These are phyloP conservation scores for Corchorus olitorius DNA, from an alignment of 345 rosid species.

Conservation along the genomic window DNA sequence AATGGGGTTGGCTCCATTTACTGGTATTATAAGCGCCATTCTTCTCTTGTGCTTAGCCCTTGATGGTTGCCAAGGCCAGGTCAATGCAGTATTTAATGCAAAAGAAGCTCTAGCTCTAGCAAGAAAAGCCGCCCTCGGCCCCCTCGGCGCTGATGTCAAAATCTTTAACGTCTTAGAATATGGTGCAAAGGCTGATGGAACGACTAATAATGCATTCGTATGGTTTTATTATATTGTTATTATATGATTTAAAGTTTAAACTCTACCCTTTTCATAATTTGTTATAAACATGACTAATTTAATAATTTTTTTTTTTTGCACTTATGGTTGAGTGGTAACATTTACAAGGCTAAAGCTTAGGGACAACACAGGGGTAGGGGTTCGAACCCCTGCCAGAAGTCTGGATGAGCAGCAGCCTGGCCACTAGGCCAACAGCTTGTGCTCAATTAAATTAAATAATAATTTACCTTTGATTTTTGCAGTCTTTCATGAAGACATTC, in stretches of 20 bases:
- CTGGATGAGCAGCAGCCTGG: too few relatives aligned
- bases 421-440: too few relatives aligned
- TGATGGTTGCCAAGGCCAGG: not conserved
- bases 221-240: too few relatives aligned
- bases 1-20: not conserved
- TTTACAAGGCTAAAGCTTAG: too few relatives aligned
- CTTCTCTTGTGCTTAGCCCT: slow-evolving; percentile 15
- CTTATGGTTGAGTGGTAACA: too few relatives aligned
- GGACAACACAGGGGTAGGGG: too few relatives aligned
- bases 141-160: not conserved
- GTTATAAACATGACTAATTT: not conserved
- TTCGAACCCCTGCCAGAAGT: too few relatives aligned
- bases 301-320: too few relatives aligned
- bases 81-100: not conserved
- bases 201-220: slow-evolving; percentile 16
- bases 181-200: slow-evolving; percentile 26
- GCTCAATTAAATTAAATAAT: too few relatives aligned
- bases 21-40: not conserved
- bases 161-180: slow-evolving; percentile 14
- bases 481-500: slow-evolving; percentile 21
- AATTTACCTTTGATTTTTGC: not conserved
- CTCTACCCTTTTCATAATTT: too few relatives aligned
- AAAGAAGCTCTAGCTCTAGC: slow-evolving; percentile 16
- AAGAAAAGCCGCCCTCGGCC: not conserved
- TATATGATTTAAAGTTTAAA: too few relatives aligned